Conservation (phyloP, 805 yeast species). For the Wickerhamomyces bisporus region DNA sequence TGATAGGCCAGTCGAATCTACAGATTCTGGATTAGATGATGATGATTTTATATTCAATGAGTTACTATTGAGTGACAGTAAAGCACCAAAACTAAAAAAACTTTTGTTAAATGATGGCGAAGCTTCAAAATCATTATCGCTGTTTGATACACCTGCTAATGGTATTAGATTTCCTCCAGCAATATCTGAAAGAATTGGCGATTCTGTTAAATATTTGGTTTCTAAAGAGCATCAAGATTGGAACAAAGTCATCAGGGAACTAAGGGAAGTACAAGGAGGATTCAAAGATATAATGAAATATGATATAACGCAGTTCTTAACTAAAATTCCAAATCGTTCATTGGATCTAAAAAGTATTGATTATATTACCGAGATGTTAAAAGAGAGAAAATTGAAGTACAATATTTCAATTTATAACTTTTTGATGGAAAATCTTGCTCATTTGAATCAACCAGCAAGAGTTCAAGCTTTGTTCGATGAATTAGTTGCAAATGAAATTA, state of each 20-base stretch:
- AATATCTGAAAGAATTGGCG: constrained; percentile 35
- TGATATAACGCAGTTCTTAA: constrained; percentile 31
- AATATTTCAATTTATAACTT: constrained; percentile 30
- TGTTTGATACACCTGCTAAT: constrained; percentile 22
- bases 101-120: not conserved
- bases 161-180: constrained; percentile 29
- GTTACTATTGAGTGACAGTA: not conserved
- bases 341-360: constrained; percentile 25
- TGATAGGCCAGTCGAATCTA: constrained; percentile 10
- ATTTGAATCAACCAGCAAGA: constrained; percentile 19
- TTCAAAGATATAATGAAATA: constrained; percentile 26
- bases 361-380: constrained; percentile 27
- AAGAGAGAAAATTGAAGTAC: constrained; percentile 24
- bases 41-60: constrained; percentile 16
- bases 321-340: constrained; percentile 32
- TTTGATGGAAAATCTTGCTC: constrained; percentile 32
- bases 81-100: no score
- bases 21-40: constrained; percentile 13
- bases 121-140: constrained; percentile 1
- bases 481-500: constrained; percentile 20
- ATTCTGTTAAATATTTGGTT: constrained; percentile 35
- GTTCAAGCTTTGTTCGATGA: constrained; percentile 30
- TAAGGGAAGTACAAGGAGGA: constrained; percentile 27
- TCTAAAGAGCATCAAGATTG: constrained; percentile 39
- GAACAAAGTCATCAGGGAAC: constrained; percentile 28